Percentiles rank a stretch among this genome's conserved stretches.
Evolutionary conservation across 2,329 filamentous ascomycete species (phyloP).

Genomic region (Chalaropsis thielavioides): DNA sequence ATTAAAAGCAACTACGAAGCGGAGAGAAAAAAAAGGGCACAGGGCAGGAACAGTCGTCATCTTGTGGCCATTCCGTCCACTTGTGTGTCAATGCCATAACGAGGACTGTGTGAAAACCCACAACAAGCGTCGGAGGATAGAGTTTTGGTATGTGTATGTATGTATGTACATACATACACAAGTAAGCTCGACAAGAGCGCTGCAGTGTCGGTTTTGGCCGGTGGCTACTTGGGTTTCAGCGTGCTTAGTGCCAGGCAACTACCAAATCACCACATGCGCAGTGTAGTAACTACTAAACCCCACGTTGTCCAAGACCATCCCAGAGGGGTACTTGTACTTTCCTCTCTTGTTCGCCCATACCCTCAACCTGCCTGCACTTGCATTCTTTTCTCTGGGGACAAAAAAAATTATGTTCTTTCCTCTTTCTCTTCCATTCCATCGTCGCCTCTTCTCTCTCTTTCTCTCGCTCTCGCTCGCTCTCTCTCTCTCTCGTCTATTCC

Average conservation of each 20-base stretch:
- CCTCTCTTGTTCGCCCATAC: background rate
- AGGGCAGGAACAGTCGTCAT: background rate
- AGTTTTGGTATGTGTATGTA: background rate
- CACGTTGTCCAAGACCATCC: background rate
- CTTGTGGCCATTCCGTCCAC: background rate
- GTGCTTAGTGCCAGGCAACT: too few relatives aligned
- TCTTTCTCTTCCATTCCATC: constrained; percentile 11
- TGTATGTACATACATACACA: too few relatives aligned
- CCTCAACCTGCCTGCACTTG: background rate
- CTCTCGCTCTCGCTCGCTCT: too few relatives aligned
- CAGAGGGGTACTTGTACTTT: background rate
- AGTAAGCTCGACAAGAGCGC: too few relatives aligned
- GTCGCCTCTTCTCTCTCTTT: background rate
- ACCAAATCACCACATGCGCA: too few relatives aligned
- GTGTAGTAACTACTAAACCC: too few relatives aligned
- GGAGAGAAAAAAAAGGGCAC: constrained; percentile 6
- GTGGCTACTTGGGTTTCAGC: too few relatives aligned
- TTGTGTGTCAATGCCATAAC: background rate
- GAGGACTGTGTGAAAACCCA: background rate
- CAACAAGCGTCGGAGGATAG: background rate
- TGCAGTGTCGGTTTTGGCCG: too few relatives aligned
- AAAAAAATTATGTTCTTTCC: background rate
- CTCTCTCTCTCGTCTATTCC: background rate
- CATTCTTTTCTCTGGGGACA: background rate
- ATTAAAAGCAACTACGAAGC: background rate